A percentile compares a stretch with the other conserved stretches of the same genome.
Evolutionary conservation across 2,329 filamentous ascomycete genomes (phyloP).

Genomic region (Tolypocladium pustulatum): DNA sequence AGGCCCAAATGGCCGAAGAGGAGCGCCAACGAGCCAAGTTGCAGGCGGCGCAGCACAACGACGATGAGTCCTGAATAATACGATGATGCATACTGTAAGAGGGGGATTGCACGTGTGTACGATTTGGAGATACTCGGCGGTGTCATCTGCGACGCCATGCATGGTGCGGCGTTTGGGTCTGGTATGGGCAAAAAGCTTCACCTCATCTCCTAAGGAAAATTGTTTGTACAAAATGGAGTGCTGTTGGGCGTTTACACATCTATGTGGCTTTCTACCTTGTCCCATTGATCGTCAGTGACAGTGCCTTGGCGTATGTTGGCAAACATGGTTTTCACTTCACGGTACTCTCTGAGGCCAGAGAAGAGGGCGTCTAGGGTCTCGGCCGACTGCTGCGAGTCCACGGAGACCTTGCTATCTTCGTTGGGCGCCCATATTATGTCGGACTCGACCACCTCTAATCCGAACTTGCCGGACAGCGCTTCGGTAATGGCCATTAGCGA

Average conservation of each 20-base stretch:
- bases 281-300: constrained; percentile 44
- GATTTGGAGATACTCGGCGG: background rate
- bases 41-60: constrained; percentile 13
- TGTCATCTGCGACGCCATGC: background rate
- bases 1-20: constrained; percentile 39
- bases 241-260: constrained; percentile 28
- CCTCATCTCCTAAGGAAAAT: constrained; percentile 7
- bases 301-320: constrained; percentile 51
- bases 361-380: constrained; percentile 50
- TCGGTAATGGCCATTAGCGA: constrained; percentile 21
- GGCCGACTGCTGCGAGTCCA: constrained; percentile 47
- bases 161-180: constrained; percentile 4
- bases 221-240: constrained; percentile 10
- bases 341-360: constrained; percentile 51
- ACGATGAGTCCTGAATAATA: constrained; percentile 9
- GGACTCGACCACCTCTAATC: constrained; percentile 57
- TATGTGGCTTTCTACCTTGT: constrained; percentile 39
- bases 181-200: constrained; percentile 1
- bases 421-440: constrained; percentile 83
- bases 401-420: constrained; percentile 59
- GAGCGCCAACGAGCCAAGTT: constrained; percentile 15
- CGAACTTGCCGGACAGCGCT: constrained; percentile 50
- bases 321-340: constrained; percentile 70
- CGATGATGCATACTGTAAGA: background rate
- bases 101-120: background rate